A percentile compares a stretch with the other conserved stretches of the same genome.
Evolutionary conservation across 2,329 filamentous ascomycete genomes (phyloP).

Genomic region (Pyrenophora graminea): DNA sequence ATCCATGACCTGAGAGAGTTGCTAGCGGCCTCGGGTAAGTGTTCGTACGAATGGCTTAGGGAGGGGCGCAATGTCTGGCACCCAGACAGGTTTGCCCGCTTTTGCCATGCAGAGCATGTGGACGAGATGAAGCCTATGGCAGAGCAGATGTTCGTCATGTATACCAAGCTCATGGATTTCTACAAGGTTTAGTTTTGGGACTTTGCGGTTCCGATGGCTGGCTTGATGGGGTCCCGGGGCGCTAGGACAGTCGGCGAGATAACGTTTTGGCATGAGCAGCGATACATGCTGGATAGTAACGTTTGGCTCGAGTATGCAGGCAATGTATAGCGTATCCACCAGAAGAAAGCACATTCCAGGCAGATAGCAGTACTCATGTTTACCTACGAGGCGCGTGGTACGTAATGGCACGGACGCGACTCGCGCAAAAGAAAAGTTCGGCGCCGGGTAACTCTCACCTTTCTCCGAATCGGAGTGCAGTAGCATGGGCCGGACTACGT

Average conservation of each 20-base stretch:
- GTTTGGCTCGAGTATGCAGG: background rate
- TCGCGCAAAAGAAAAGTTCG: slow-evolving; percentile 25
- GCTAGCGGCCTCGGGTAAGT: slow-evolving; percentile 31
- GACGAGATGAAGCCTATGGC: slow-evolving; percentile 31
- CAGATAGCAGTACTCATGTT: no score
- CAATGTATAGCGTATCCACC: slow-evolving; percentile 4
- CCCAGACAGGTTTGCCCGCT: slow-evolving; percentile 39
- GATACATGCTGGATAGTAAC: background rate
- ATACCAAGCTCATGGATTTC: slow-evolving; percentile 33
- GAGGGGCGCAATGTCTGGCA: slow-evolving; percentile 38
- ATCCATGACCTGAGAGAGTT: slow-evolving; percentile 33
- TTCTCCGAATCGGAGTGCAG: slow-evolving; percentile 14
- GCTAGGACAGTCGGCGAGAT: no score
- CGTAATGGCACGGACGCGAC: slow-evolving; percentile 22
- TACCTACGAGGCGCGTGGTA: slow-evolving; percentile 6
- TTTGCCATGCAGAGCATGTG: slow-evolving; percentile 25
- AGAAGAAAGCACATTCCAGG: no score
- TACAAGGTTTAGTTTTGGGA: background rate
- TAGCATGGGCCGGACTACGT: slow-evolving; percentile 20
- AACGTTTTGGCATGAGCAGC: no score
- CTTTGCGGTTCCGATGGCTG: no score
- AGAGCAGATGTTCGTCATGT: slow-evolving; percentile 37
- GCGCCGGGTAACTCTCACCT: slow-evolving; percentile 25
- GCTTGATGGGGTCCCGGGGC: no score
- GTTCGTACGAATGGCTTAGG: slow-evolving; percentile 33